These are phyloP conservation scores for Linnemannia elongata DNA, from an alignment of 192 early-diverging fungal species.

Conservation along the genomic window DNA sequence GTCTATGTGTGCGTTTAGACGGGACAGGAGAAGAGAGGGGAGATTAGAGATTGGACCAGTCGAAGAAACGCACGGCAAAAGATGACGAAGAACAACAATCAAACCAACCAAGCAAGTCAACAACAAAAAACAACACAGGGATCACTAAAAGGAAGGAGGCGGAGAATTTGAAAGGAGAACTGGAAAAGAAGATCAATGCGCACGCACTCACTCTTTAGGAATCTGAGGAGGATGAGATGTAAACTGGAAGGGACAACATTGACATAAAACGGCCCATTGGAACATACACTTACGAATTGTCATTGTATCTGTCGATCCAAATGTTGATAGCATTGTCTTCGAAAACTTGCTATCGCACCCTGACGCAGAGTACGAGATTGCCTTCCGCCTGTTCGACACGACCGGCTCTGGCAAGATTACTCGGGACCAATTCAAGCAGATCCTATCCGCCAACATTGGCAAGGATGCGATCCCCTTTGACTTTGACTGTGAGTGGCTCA, in stretches of 20 bases:
- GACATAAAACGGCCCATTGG: neutral
- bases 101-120: neutral
- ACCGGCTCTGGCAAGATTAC: conserved; percentile 71
- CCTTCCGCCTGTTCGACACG: conserved; percentile 77
- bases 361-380: conserved; percentile 81
- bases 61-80: neutral
- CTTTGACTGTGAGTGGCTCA: conserved; percentile 81
- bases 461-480: conserved; percentile 74
- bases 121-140: neutral
- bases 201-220: neutral
- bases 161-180: neutral
- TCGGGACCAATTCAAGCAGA: conserved; percentile 77
- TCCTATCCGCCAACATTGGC: conserved; percentile 65
- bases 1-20: neutral
- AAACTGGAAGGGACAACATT: neutral
- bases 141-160: neutral
- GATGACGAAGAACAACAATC: neutral
- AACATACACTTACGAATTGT: neutral
- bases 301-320: neutral
- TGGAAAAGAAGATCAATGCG: neutral
- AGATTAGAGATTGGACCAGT: neutral
- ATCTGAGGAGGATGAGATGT: no score
- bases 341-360: conserved; percentile 71
- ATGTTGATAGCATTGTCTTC: conserved; percentile 61
- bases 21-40: neutral